Evolutionary conservation across 1,284 basidiomycete genomes (phyloP).

Genomic region (Ustilago tritici): DNA sequence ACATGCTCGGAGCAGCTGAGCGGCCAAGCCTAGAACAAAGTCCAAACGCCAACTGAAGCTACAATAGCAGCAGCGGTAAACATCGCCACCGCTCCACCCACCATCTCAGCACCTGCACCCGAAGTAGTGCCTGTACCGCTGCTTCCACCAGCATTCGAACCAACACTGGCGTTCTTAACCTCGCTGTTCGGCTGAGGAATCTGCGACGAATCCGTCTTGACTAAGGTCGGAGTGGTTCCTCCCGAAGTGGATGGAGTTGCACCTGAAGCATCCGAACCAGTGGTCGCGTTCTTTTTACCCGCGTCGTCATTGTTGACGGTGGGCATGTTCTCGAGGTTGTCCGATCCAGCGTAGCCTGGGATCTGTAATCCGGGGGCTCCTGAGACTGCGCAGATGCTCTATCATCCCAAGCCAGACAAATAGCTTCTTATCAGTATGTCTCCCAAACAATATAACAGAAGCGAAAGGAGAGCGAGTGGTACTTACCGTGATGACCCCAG

Average conservation of each 20-base stretch:
- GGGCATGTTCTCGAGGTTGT: conserved; percentile 46
- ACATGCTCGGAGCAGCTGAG: neutral
- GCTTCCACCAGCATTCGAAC: neutral
- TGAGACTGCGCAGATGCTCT: conserved; percentile 33
- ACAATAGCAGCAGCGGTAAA: conserved; percentile 15
- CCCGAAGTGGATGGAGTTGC: conserved; percentile 1
- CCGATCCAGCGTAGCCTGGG: conserved; percentile 28
- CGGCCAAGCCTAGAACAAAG: conserved; percentile 14
- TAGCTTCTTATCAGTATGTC: neutral
- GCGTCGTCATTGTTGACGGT: conserved; percentile 23
- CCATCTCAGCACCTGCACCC: neutral
- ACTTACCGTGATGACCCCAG: conserved; percentile 38
- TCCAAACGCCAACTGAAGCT: conserved; percentile 24
- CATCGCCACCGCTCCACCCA: conserved; percentile 4
- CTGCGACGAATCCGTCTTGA: conserved; percentile 6
- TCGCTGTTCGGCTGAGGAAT: conserved; percentile 2
- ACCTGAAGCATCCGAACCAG: neutral
- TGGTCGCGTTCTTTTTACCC: conserved; percentile 9
- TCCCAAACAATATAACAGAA: neutral
- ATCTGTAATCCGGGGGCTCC: conserved; percentile 28
- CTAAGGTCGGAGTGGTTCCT: neutral
- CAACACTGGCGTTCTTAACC: neutral
- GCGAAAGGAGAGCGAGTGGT: neutral
- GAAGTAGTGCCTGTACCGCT: neutral
- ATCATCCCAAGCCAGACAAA: neutral